Conservation (phyloP, 768 basidiomycete species). For the Lactarius hengduanensis region DNA sequence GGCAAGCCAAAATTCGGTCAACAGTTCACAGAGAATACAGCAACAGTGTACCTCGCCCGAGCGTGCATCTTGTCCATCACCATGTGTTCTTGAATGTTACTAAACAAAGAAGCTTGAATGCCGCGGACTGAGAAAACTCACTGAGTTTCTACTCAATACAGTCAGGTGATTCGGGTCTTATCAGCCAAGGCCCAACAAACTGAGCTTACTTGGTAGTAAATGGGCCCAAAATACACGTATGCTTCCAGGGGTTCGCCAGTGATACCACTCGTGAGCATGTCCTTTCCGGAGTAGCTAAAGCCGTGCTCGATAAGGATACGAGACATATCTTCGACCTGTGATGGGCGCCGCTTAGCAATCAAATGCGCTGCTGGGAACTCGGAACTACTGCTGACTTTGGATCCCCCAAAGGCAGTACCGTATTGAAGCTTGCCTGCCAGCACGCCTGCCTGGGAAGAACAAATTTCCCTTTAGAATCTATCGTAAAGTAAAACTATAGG, state of each 20-base stretch:
- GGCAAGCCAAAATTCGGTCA: constrained; percentile 5
- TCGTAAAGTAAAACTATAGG: constrained; percentile 7
- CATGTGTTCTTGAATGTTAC: constrained; percentile 74
- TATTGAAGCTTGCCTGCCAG: constrained; percentile 86
- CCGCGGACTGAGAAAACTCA: constrained; percentile 43
- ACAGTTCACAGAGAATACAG: neutral
- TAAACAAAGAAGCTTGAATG: constrained; percentile 16
- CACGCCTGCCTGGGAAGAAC: constrained; percentile 72
- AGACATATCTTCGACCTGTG: constrained; percentile 95
- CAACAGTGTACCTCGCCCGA: constrained; percentile 69
- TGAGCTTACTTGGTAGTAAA: constrained; percentile 88
- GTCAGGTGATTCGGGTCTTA: constrained; percentile 10
- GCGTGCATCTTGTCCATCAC: constrained; percentile 99
- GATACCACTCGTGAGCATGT: constrained; percentile 97
- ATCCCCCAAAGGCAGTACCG: constrained; percentile 96
- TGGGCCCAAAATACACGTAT: constrained; percentile 98
- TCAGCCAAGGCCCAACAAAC: neutral
- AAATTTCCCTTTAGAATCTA: neutral
- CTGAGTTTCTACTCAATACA: constrained; percentile 76
- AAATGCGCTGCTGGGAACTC: neutral
- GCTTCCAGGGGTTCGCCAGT: constrained; percentile 96
- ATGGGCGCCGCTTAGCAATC: constrained; percentile 8
- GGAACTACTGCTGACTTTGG: constrained; percentile 60
- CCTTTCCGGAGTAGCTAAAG: constrained; percentile 98
- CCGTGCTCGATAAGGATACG: constrained; percentile 92